Evolutionary conservation across 1,284 basidiomycete genomes (phyloP), one percentile per base, ranked within the genome.

Genomic region (Trichosporon ovoides): DNA sequence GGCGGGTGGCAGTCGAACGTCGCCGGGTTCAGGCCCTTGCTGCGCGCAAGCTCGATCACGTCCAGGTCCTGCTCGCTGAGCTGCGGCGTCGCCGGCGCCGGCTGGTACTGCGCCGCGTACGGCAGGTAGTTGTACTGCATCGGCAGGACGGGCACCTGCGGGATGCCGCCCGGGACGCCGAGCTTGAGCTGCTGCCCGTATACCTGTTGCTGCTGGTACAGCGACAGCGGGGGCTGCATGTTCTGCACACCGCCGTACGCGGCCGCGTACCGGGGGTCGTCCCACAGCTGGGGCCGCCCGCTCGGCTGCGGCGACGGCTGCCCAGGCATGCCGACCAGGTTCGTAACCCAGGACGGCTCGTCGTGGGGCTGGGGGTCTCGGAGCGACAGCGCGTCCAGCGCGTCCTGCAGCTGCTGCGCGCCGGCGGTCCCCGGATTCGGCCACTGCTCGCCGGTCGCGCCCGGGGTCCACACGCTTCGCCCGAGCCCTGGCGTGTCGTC

Each of bases 1-100:
- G 81, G 74, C 7, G 93, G 92, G 53, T 86, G 82, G 57, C 84
- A 85, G 67, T 95, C 89, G 67, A 95, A 96, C 38, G 84, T 84
- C 13, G 84, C 80, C 7, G 93, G 93, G 70, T 96, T 96, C 71
- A 96, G 91, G 11, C 91, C 91, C 76, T 95, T 95, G 48, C 83
- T 83, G 13, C 87, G 85, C 63, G 93, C 87, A 56, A 96, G 80
- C 49, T 87, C 83, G 20, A 89, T 87, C n/a, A 95, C 85, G 69
- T 94, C 91, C 59, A 91, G 63, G 46, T 74, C 68, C 53, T 71
- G 68, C 12, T 58, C 61, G 16, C 56, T 53, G 13, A 63, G 52
- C n/a, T 56, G 61, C 10, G 48, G 36, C 18, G 12, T 36, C 18
- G 28, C 38, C 19, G 24, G 31, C 19, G 11, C 12, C 36, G 13